phyloP scores from a whole-genome alignment of 352 stramenopile species.

The Phytophthora idaei region DNA sequence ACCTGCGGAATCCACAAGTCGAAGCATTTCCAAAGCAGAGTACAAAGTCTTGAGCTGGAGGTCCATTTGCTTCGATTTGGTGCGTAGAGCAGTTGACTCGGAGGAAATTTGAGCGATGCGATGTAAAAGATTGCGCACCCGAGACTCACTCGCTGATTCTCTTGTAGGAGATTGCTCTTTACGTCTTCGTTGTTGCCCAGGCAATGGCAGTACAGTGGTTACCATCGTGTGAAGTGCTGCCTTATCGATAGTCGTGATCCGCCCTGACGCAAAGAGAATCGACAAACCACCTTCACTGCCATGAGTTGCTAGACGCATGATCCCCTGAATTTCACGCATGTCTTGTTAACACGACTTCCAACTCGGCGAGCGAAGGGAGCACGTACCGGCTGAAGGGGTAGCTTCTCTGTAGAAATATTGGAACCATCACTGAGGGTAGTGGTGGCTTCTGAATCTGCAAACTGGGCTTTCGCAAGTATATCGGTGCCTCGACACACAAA shows the following conservation, averaged over 20 bases:
- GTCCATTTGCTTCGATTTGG: slow-evolving; percentile 47
- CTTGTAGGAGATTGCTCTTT: neutral
- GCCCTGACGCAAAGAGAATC: slow-evolving; percentile 46
- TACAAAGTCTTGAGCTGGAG: slow-evolving; percentile 45
- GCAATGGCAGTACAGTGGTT: slow-evolving; percentile 20
- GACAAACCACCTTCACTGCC: slow-evolving; percentile 22
- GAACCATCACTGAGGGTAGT: neutral
- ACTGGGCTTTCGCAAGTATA: slow-evolving; percentile 11
- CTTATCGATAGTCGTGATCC: slow-evolving; percentile 34
- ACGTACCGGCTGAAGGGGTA: slow-evolving; percentile 41
- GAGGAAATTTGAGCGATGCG: slow-evolving; percentile 45
- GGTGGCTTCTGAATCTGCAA: neutral
- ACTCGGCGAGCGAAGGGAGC: neutral
- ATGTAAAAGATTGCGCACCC: slow-evolving; percentile 44
- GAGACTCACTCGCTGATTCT: slow-evolving; percentile 29
- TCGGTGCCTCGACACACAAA: slow-evolving; percentile 31
- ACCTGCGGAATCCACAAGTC: slow-evolving; percentile 27
- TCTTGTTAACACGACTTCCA: slow-evolving; percentile 5
- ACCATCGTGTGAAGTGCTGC: slow-evolving; percentile 24
- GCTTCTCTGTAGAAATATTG: slow-evolving; percentile 23
- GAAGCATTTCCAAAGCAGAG: slow-evolving; percentile 52
- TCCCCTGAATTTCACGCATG: slow-evolving; percentile 25
- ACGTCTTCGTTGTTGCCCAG: slow-evolving; percentile 4
- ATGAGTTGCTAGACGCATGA: slow-evolving; percentile 37
- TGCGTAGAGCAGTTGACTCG: slow-evolving; percentile 31